A percentile compares a stretch with the other conserved stretches of the same genome.
phyloP scores from a whole-genome alignment of 768 basidiomycete species.

The Obba rivulosa region DNA sequence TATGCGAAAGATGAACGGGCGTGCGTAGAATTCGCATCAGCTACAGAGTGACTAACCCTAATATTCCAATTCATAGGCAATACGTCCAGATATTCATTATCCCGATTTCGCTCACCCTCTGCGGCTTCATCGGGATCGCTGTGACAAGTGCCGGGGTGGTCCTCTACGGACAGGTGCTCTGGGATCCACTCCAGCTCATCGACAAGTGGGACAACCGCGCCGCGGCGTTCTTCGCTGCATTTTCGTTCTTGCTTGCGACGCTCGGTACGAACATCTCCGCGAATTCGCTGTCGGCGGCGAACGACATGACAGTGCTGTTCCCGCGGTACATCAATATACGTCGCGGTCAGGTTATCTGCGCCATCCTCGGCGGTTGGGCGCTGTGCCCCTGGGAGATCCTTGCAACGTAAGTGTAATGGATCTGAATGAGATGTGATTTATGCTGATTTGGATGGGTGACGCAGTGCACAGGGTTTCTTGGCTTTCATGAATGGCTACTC shows the following conservation, averaged over 20 bases:
- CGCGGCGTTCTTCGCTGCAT: slow-evolving; percentile 77
- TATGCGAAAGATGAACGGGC: slow-evolving; percentile 1
- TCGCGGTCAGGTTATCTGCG: slow-evolving; percentile 71
- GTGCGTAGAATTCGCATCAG: no score
- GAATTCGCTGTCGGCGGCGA: slow-evolving; percentile 72
- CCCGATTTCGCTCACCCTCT: slow-evolving; percentile 69
- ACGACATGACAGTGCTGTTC: slow-evolving; percentile 78
- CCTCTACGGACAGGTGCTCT: slow-evolving; percentile 59
- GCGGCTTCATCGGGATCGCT: slow-evolving; percentile 75
- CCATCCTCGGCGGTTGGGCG: slow-evolving; percentile 79
- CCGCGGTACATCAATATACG: slow-evolving; percentile 78
- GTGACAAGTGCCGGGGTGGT: slow-evolving; percentile 72
- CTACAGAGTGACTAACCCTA: no score
- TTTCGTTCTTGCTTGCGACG: slow-evolving; percentile 68
- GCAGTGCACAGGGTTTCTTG: slow-evolving; percentile 63
- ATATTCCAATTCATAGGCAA: no score
- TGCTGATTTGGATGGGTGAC: background rate
- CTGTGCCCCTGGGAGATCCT: slow-evolving; percentile 88
- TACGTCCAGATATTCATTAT: slow-evolving; percentile 73
- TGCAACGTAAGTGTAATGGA: slow-evolving; percentile 27
- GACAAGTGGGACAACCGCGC: slow-evolving; percentile 82
- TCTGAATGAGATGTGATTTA: background rate
- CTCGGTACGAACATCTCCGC: slow-evolving; percentile 68
- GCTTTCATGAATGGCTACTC: slow-evolving; percentile 81
- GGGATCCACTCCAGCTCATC: slow-evolving; percentile 77